Evolutionary conservation across 805 yeast genomes (phyloP).

Genomic region (Millerozyma miso): DNA sequence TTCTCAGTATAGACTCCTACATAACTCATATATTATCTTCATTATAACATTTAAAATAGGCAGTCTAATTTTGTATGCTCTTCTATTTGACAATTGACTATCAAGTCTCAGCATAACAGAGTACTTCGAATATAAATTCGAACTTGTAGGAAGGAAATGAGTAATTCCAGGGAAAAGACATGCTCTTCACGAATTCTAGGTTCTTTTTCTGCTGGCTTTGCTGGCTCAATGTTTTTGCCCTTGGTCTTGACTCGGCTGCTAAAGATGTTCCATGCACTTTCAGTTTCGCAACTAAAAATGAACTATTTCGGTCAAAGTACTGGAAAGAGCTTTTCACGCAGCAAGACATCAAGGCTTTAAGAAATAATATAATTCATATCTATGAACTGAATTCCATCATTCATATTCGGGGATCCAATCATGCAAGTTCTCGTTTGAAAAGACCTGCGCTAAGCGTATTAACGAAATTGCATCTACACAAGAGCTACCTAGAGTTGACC

Average conservation of each 20-base stretch:
- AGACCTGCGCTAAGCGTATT: background rate
- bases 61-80: too few species aligned
- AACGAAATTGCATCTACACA: background rate
- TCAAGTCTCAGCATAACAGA: too few species aligned
- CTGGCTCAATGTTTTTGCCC: background rate
- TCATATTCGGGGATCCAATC: background rate
- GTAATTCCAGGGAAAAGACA: too few species aligned
- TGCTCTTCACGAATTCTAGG: too few species aligned
- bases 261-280: background rate
- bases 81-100: too few species aligned
- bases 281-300: background rate
- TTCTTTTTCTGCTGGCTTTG: too few species aligned
- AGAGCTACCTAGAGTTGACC: conserved; percentile 11
- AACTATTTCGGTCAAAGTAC: conserved; percentile 1
- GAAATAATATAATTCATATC: conserved; percentile 2
- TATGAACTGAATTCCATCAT: background rate
- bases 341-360: background rate
- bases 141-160: too few species aligned
- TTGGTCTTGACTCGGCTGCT: background rate
- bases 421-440: background rate
- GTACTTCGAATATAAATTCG: too few species aligned
- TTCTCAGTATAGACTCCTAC: background rate
- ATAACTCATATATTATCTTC: background rate
- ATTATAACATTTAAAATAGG: too few species aligned
- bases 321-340: conserved; percentile 3